Conservation (phyloP, 495 filamentous ascomycete genomes). For the Usnea hakonensis region DNA sequence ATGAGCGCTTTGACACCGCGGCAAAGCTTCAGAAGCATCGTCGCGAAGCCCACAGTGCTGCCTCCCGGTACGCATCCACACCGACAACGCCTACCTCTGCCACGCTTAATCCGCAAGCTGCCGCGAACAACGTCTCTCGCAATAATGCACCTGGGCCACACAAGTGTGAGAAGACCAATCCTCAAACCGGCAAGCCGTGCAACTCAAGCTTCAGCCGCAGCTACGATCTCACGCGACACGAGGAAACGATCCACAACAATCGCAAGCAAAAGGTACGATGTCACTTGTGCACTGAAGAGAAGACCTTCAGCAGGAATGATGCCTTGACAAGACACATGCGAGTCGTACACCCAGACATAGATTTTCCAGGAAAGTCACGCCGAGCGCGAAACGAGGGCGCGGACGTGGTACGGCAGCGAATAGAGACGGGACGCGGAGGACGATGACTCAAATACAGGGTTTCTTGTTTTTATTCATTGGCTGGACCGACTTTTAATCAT, state of each 20-base stretch:
- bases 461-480: background rate
- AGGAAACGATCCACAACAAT: conserved; percentile 95
- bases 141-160: conserved; percentile 85
- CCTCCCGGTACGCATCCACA: conserved; percentile 34
- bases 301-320: conserved; percentile 91
- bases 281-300: conserved; percentile 90
- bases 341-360: conserved; percentile 79
- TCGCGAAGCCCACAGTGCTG: conserved; percentile 79
- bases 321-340: conserved; percentile 87
- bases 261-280: conserved; percentile 94
- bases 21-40: conserved; percentile 90
- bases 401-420: conserved; percentile 13
- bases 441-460: background rate
- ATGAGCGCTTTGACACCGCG: conserved; percentile 77
- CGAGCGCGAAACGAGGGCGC: conserved; percentile 11
- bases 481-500: background rate
- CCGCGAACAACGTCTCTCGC: conserved; percentile 33
- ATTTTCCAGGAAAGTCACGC: conserved; percentile 44
- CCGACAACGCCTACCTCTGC: conserved; percentile 35
- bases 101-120: conserved; percentile 38
- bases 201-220: conserved; percentile 94
- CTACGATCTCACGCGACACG: conserved; percentile 94
- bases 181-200: conserved; percentile 92
- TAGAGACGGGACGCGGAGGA: conserved; percentile 9
- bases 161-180: conserved; percentile 86